Evolutionary conservation across 2,329 filamentous ascomycete genomes (phyloP).

Genomic region (Pseudogymnoascus destructans): DNA sequence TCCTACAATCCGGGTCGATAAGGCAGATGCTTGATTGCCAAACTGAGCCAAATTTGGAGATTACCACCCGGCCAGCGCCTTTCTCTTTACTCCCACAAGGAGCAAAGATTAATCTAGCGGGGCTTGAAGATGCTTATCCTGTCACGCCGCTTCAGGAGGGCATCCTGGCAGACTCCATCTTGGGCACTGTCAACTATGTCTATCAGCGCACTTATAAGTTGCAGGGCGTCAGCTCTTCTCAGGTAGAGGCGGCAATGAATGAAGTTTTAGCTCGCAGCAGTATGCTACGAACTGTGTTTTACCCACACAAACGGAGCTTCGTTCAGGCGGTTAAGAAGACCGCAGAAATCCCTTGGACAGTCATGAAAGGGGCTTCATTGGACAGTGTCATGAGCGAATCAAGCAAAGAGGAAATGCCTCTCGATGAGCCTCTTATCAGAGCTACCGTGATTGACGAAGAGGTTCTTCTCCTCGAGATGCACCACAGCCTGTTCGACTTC

Average conservation of each 20-base stretch:
- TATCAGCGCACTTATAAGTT: constrained; percentile 14
- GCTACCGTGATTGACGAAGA: background rate
- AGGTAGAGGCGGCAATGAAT: background rate
- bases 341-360: background rate
- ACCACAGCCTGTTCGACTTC: constrained; percentile 1
- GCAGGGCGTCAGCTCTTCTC: background rate
- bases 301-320: background rate
- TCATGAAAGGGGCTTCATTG: background rate
- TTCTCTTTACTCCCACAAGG: background rate
- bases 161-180: constrained; percentile 26
- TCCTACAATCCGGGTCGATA: background rate
- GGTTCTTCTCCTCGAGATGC: background rate
- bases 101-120: constrained; percentile 1
- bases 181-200: constrained; percentile 26
- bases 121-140: constrained; percentile 28
- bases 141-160: constrained; percentile 28
- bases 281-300: background rate
- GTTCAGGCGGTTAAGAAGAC: background rate
- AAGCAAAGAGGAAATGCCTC: background rate
- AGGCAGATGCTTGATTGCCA: background rate
- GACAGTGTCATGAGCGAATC: background rate
- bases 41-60: background rate
- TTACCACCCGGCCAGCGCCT: background rate
- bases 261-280: background rate
- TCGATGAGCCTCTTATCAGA: background rate